Evolutionary conservation across 306 rosid genomes (phyloP), one percentile per base, ranked within the genome.

Genomic region (Notholithocarpus densiflorus): DNA sequence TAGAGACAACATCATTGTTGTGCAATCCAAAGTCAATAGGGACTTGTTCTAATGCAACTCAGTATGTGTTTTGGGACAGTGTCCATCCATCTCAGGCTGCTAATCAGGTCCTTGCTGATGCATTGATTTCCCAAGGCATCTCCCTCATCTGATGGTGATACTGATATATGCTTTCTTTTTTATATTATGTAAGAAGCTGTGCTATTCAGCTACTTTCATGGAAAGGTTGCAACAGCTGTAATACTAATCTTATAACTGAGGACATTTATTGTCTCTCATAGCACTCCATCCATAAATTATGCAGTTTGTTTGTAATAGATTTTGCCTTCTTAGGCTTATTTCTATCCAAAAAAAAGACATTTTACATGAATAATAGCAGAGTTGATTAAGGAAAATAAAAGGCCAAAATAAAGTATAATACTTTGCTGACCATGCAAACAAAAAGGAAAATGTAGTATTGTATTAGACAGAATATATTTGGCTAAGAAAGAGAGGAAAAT

Each of bases 1-100:
- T 91, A 6, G 98, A 91, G 87, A 82, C 87, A 56, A 89, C 98
- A 79, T 72, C 89, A 24, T 76, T 90, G 14, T 85, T 93, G 84
- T 96, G 98, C 91, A 93, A 96, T 78, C 89, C 86, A 32, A 79
- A 85, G 26, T 89, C 99, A 27, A 45, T 75, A 29, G 99, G 99
- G 84, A 96, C 97, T 51, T 96, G 98, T 81, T 56, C 93, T 26
- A 96, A 96, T 82, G 92, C 99, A 24, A 89, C 94, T 32, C 93
- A 89, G 17, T 95, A 91, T 81, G 98, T 93, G 85, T 95, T 95
- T 77, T 93, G 97, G 94, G 98, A 95, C 82, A 88, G 96, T 52
- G 98, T 91, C 53, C 98, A 95, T 86, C 98, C 98, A 75, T 89
- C 98, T 54, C 71, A 95, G 78, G 97, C 97, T 54, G 97, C 98